Evolutionary conservation across 345 rosid species (phyloP).

Genomic region (Bruguiera parviflora): DNA sequence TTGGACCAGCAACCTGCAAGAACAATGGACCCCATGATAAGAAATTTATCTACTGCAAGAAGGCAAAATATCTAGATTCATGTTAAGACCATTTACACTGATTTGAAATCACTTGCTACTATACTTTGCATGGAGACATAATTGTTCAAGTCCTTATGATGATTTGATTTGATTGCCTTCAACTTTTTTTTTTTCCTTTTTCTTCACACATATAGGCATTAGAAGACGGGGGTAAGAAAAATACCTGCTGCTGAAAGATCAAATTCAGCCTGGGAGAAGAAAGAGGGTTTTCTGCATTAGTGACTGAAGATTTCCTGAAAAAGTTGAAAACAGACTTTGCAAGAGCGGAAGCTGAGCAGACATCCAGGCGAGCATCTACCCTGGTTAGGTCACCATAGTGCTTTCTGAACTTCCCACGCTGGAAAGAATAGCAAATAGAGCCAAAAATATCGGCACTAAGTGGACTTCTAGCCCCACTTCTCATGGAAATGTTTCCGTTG

Average conservation of each 20-base stretch:
- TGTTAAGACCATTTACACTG: too few species aligned
- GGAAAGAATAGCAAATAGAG: slow-evolving; percentile 68
- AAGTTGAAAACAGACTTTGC: slow-evolving; percentile 42
- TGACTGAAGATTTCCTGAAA: slow-evolving; percentile 37
- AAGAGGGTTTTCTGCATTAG: slow-evolving; percentile 31
- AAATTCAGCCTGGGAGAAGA: slow-evolving; percentile 67
- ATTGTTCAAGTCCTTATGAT: too few species aligned
- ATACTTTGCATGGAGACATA: too few species aligned
- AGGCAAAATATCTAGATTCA: too few species aligned
- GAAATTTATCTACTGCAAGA: not conserved
- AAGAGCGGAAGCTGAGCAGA: slow-evolving; percentile 59
- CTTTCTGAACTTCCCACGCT: slow-evolving; percentile 65
- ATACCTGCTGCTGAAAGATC: slow-evolving; percentile 86
- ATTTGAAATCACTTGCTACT: too few species aligned
- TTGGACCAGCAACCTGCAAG: slow-evolving; percentile 70
- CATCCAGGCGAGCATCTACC: slow-evolving; percentile 71
- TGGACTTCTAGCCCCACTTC: slow-evolving; percentile 46
- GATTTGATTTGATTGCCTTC: too few species aligned
- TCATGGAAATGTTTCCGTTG: slow-evolving; percentile 15
- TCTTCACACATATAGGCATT: not conserved
- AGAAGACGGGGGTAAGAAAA: not conserved
- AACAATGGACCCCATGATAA: not conserved
- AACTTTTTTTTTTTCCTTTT: not conserved
- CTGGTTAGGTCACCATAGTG: slow-evolving; percentile 66
- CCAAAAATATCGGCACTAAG: slow-evolving; percentile 61